phyloP scores from a whole-genome alignment of 2,329 filamentous ascomycete genomes.

The Pseudonectria foliicola region DNA sequence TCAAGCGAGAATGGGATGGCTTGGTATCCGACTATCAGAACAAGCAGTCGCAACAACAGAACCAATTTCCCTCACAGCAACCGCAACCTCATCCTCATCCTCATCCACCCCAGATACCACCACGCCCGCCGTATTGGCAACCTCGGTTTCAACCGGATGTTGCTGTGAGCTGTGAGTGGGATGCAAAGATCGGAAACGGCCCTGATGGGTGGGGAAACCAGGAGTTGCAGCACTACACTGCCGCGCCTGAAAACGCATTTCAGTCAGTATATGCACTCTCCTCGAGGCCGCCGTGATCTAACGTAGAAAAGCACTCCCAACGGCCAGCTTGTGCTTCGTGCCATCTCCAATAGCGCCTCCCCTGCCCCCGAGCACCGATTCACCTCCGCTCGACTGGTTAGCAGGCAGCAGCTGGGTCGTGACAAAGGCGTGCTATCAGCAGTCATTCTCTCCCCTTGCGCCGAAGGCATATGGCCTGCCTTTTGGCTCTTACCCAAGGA shows the following conservation, averaged over 20 bases:
- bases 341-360: slow-evolving; percentile 31
- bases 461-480: slow-evolving; percentile 52
- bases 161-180: slow-evolving; percentile 44
- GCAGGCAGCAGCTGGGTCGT: slow-evolving; percentile 41
- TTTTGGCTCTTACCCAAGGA: slow-evolving; percentile 54
- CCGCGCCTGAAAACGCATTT: slow-evolving; percentile 43
- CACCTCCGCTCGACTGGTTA: slow-evolving; percentile 50
- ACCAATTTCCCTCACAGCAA: slow-evolving; percentile 13
- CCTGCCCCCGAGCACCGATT: slow-evolving; percentile 35
- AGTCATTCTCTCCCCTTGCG: slow-evolving; percentile 44
- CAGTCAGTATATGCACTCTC: slow-evolving; percentile 25
- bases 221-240: slow-evolving; percentile 51
- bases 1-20: slow-evolving; percentile 32
- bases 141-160: slow-evolving; percentile 40
- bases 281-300: slow-evolving; percentile 2
- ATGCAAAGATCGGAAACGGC: slow-evolving; percentile 46
- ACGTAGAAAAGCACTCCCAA: slow-evolving; percentile 32
- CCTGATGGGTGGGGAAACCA: slow-evolving; percentile 57
- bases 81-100: slow-evolving; percentile 15
- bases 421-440: slow-evolving; percentile 47
- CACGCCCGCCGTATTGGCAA: slow-evolving; percentile 40
- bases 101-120: slow-evolving; percentile 14
- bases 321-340: slow-evolving; percentile 45
- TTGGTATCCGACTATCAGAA: slow-evolving; percentile 24
- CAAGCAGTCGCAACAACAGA: slow-evolving; percentile 10